Evolutionary conservation across 2,329 filamentous ascomycete genomes (phyloP), one percentile per base, ranked within the genome.

Genomic region (Phialocephala sp.): DNA sequence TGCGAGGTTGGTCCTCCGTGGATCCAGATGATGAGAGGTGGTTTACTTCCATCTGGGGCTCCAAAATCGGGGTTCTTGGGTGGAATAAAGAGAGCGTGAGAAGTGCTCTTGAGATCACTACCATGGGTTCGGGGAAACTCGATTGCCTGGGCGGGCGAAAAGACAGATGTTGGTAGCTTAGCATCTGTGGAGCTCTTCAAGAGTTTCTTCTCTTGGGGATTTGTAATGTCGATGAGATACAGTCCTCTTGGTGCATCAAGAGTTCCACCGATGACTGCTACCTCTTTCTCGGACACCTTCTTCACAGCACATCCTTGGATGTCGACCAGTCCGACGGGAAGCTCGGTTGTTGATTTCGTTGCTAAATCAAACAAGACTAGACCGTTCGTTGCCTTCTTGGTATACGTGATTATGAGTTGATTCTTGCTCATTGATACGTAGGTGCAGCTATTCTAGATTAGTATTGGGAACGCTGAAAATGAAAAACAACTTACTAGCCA

Each of bases 1-100:
- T 81, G 79, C 1, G 75, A 74, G 0, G 81, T 86, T n/a, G 80
- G 85, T 0, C 84, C 85, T 5, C 84, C 85, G 41, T 87, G 85
- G 0, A 81, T 78, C 2, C 75, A 76, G 56, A 86, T 76, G 27
- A 87, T 81, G 1, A 85, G 75, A 0, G 85, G 83, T 0, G 84
- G 84, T 0, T 79, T 77, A 0, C 74, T 74, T 0, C 73, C 77
- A 0, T 73, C 70, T 0, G 80, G 79, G 0, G 77, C 79, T 0
- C 69, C 62, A 66, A 78, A 86, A 2, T 75, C 66, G 0, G 80
- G 79, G 66, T 85, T 87, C 22, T 78, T 76, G 2, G 84, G 85
- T 24, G 80, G 78, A 76, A 80, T 83, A 41, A 83, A 80, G 66
- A 84, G 82, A 8, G 69, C 71, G 47, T 59, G 77, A 71, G 32